Evolutionary conservation across 495 filamentous ascomycete genomes (phyloP), one percentile per base, ranked within the genome.

Genomic region (Delitschia confertaspora): DNA sequence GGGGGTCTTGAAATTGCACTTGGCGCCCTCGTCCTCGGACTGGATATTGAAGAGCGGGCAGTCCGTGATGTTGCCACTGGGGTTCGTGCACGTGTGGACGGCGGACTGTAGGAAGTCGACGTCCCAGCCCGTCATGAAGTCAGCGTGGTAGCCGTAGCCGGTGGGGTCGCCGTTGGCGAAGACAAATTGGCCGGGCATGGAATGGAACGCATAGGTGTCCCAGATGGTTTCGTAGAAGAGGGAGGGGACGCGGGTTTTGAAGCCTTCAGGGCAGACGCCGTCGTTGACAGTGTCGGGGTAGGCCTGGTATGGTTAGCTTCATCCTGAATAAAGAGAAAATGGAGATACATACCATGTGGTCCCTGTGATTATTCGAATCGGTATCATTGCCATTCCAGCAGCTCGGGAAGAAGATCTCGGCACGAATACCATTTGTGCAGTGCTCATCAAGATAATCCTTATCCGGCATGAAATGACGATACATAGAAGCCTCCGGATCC

Each of bases 161-260:
- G 79, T 79, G 14, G 77, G 74, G 54, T 96, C 89, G 43, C 87
- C 88, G 50, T 88, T 86, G 10, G 85, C 69, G 27, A 93, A 64
- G n/a, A 88, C 69, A 51, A 93, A 94, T 35, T 79, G 59, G 33
- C 89, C 89, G 6, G 70, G 61, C 30, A 71, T 57, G 17, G 76
- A 80, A 10, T 65, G 65, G 63, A 88, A 94, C 1, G 65, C 71
- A 36, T 78, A 64, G 6, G 87, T 91, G 53, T 79, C 65, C 77
- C 80, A 94, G 57, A 93, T 93, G 4, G 81, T 88, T 64, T 96
- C 89, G 58, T 71, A 95, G 61, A 94, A 81, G 7, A 95, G 70
- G 24, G 78, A 78, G 2, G 82, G 75, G 11, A 91, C 49, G 34
- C 84, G 82, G 7, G 63, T 69, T n/a, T 76, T 69, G 50, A 76